Evolutionary conservation across 495 filamentous ascomycete species (phyloP).

Genomic region (Penicillium paradoxum): DNA sequence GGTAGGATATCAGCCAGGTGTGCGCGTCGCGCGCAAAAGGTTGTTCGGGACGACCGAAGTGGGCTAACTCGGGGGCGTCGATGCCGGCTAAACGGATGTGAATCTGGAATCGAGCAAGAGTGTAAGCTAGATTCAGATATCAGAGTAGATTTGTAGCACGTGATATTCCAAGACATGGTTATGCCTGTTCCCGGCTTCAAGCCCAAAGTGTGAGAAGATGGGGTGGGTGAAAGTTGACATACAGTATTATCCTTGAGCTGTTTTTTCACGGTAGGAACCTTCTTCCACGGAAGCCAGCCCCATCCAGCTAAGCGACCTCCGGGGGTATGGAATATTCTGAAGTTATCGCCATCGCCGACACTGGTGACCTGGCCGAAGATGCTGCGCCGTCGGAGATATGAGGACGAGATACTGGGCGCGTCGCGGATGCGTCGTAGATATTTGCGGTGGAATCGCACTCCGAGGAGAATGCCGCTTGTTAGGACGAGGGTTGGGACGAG

Average conservation of each 20-base stretch:
- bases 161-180: background rate
- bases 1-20: conserved; percentile 66
- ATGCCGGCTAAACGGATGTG: conserved; percentile 84
- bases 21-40: conserved; percentile 77
- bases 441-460: conserved; percentile 48
- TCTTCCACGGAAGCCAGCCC: conserved; percentile 79
- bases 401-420: conserved; percentile 63
- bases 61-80: conserved; percentile 87
- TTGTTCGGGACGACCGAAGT: conserved; percentile 86
- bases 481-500: conserved; percentile 65
- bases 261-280: conserved; percentile 60
- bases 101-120: conserved; percentile 39
- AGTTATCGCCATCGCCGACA: conserved; percentile 94
- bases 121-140: background rate
- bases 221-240: conserved; percentile 22
- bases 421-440: conserved; percentile 80
- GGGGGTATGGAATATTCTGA: conserved; percentile 88
- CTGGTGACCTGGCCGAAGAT: conserved; percentile 83
- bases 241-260: conserved; percentile 75
- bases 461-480: conserved; percentile 57
- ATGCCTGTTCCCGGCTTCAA: background rate
- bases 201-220: background rate
- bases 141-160: background rate
- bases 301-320: conserved; percentile 83
- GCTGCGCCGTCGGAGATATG: conserved; percentile 61